Base-by-base conservation (phyloP, 179 eudicot species). In the Beta lomatogona region DNA sequence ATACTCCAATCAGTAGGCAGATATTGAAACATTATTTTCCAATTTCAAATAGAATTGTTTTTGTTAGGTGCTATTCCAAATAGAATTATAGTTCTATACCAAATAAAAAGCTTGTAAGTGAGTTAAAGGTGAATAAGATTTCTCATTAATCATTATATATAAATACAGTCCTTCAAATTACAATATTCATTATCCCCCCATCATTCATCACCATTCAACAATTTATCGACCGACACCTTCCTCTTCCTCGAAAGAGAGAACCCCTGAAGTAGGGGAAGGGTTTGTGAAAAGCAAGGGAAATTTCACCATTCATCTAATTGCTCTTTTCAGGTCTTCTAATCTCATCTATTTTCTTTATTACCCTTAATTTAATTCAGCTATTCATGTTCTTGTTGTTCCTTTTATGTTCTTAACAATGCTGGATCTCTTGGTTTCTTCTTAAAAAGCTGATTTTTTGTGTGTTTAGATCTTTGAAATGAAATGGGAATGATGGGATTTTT, bases 151-250 rank as follows among this genome's bases (percentile, higher is more conserved):
- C n/a, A 15, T 15, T 50, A 13, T 54, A 73, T 73, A 73, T 73
- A 73, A 73, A 73, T 73, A 31, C 64, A 73, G 48, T 3, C 77
- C 64, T 73, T 73, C 64, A 73, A 73, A 73, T 73, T 73, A 55
- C 46, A 54, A 54, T 52, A 14, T 54, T 73, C 59, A 54, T 54
- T 25, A 28, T 73, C 77, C 15, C 64, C 16, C 25, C 69, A 69
- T 36, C 8, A 41, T 69, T 72, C 59, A 50, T 50, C 41, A 73
- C 77, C 64, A 54, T 25, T 73, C 46, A 28, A 54, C 77, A 73
- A 71, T 5, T 50, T 36, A 71, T 48, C 75, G 73, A 55, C 77
- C 77, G 77, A 73, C 77, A 73, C 77, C 77, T 55, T 36, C 75
- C 44, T 22, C 28, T 25, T 48, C n/a, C 28, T 16, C 58, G 44